Conservation (phyloP, 768 basidiomycete species). For the Clathrus columnatus region DNA sequence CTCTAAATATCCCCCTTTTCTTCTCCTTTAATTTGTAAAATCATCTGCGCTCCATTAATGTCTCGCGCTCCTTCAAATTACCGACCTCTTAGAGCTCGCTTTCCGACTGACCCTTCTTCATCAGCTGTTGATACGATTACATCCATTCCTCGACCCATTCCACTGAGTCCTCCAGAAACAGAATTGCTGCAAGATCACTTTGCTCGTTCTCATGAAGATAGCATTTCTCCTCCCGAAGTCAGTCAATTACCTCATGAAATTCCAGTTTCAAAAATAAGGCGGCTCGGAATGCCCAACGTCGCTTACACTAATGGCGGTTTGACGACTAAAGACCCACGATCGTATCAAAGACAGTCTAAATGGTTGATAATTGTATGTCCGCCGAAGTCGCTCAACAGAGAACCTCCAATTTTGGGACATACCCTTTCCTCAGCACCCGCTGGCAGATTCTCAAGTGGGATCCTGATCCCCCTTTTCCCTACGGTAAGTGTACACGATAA, state of each 20-base stretch:
- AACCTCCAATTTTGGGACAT: conserved; percentile 51
- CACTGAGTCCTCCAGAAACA: conserved; percentile 9
- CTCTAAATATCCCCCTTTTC: not conserved
- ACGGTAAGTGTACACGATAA: conserved; percentile 37
- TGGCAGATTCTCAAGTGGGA: conserved; percentile 55
- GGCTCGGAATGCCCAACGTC: not conserved
- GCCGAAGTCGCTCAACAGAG: conserved; percentile 46
- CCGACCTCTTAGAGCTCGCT: too few species aligned
- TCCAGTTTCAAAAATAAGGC: not conserved
- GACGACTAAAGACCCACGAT: not conserved
- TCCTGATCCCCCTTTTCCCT: conserved; percentile 67
- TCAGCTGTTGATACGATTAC: not conserved
- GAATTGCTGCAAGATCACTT: not conserved
- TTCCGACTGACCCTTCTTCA: too few species aligned
- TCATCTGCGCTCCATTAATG: not conserved
- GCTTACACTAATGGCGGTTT: not conserved
- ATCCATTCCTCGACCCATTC: not conserved
- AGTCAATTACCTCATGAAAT: not conserved
- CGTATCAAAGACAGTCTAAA: conserved; percentile 24
- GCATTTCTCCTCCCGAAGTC: not conserved
- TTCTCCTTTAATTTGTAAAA: not conserved
- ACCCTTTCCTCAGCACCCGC: conserved; percentile 50
- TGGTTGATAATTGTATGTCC: conserved; percentile 63
- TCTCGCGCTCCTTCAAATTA: conserved; percentile 3
- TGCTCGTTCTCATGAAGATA: not conserved